Base-by-base conservation (phyloP, 768 basidiomycete genomes). In the Trametes sanguinea region DNA sequence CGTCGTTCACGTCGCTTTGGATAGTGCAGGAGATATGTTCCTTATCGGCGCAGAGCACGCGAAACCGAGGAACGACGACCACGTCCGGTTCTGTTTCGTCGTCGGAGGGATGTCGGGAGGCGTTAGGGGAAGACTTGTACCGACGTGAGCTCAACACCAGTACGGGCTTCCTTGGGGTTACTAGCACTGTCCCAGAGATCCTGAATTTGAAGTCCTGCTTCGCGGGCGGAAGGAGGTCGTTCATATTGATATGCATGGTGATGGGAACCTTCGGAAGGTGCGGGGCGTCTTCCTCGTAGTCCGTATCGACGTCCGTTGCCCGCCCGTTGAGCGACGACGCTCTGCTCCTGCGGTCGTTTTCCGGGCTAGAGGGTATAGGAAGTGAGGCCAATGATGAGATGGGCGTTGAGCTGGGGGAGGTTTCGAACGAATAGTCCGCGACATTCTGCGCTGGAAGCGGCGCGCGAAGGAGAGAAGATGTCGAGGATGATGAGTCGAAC, bases 231-330 rank as follows among this genome's bases (percentile, higher is more conserved):
- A 85, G 77, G 6, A 92, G 76, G 44, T 92, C 89, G 65, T 90
- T 89, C 79, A 92, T 90, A 69, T 92, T 91, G 61, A 94, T 65
- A 70, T 92, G 90, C 8, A 92, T 74, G 0, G 89, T 90, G 47
- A 94, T 79, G 2, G 89, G 86, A 13, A 79, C 75, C 17, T 80
- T 81, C 1, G 90, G 90, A 10, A 83, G 78, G 35, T 60, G 70
- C 11, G 62, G 58, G 13, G 56, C 56, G 6, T 64, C 66, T 33
- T 71, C 73, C 33, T 72, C 68, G 22, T 47, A 45, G 29, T 71
- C 70, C 2, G 67, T 68, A 43, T 68, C 67, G 16, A 62, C 42
- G n/a, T 60, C 32, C 56, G 52, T 47, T 53, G 44, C 58, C 63
- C 53, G 57, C 56, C 72, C 66, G 47, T 61, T 67, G 39, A 74